These are phyloP conservation scores for Psophocarpus tetragonolobus DNA, from an alignment of 306 rosid species.

Conservation along the genomic window DNA sequence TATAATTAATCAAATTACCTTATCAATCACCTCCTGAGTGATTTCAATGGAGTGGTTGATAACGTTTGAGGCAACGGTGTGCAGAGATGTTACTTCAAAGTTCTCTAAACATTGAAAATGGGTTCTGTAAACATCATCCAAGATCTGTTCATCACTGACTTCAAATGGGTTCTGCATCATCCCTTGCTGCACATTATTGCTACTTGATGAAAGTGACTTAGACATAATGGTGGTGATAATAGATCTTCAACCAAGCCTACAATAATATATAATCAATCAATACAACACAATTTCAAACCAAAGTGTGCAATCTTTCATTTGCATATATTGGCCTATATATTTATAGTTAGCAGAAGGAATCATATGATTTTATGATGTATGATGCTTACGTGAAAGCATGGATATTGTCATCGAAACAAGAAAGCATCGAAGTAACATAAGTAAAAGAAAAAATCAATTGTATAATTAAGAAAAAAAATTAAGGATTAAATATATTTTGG, in stretches of 20 bases:
- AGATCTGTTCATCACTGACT: slow-evolving; percentile 22
- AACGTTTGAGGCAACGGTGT: slow-evolving; percentile 33
- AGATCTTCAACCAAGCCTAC: neutral
- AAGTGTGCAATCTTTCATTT: neutral
- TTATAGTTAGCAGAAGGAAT: neutral
- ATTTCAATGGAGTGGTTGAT: slow-evolving; percentile 17
- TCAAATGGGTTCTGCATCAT: slow-evolving; percentile 30
- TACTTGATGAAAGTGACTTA: neutral
- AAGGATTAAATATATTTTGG: too few relatives aligned
- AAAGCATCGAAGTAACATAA: neutral
- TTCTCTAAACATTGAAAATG: slow-evolving; percentile 33
- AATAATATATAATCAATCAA: too few relatives aligned
- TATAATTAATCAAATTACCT: slow-evolving; percentile 11
- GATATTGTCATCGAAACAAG: neutral
- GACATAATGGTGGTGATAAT: slow-evolving; percentile 28
- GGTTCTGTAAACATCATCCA: slow-evolving; percentile 31
- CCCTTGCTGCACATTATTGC: slow-evolving; percentile 4
- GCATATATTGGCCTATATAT: neutral
- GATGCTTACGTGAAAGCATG: neutral
- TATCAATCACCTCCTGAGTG: neutral
- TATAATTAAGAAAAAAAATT: too few relatives aligned
- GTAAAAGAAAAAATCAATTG: too few relatives aligned
- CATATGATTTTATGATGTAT: neutral
- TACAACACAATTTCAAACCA: neutral
- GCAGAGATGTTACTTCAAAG: slow-evolving; percentile 31